Conservation (phyloP, 768 basidiomycete genomes). For the Tricholoma flavovirens region DNA sequence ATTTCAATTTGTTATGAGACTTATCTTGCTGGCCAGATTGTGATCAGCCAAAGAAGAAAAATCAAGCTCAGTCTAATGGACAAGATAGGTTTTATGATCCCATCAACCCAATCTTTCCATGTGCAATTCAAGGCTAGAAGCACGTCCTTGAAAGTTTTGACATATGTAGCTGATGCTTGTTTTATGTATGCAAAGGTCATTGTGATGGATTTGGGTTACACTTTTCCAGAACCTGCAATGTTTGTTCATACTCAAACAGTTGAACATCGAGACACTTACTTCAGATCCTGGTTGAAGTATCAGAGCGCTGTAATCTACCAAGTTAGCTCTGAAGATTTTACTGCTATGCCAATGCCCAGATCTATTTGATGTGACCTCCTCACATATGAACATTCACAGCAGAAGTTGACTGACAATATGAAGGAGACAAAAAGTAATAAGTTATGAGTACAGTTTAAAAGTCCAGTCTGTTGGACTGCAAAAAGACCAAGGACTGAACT, state of each 20-base stretch:
- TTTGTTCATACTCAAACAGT: neutral
- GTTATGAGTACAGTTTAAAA: no score
- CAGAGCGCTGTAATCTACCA: neutral
- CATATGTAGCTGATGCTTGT: no score
- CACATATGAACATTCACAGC: neutral
- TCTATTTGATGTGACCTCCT: neutral
- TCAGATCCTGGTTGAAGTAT: conserved; percentile 2
- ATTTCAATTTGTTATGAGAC: neutral
- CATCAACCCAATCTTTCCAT: neutral
- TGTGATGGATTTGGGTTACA: conserved; percentile 1
- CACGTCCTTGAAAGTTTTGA: no score
- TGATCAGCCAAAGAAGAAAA: neutral
- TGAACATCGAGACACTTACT: neutral
- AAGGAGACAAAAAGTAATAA: neutral
- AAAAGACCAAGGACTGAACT: no score
- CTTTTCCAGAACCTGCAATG: conserved; percentile 1
- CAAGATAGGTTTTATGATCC: neutral
- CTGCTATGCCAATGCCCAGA: neutral
- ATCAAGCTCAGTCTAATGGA: neutral
- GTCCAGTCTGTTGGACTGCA: no score
- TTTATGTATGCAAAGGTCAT: no score
- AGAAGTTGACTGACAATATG: neutral
- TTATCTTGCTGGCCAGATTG: neutral
- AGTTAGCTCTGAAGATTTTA: neutral
- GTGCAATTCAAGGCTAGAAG: no score